A percentile compares a stretch with the other conserved stretches of the same genome.
phyloP scores from a whole-genome alignment of 2,329 filamentous ascomycete genomes.

The Aspergillus calidoustus region DNA sequence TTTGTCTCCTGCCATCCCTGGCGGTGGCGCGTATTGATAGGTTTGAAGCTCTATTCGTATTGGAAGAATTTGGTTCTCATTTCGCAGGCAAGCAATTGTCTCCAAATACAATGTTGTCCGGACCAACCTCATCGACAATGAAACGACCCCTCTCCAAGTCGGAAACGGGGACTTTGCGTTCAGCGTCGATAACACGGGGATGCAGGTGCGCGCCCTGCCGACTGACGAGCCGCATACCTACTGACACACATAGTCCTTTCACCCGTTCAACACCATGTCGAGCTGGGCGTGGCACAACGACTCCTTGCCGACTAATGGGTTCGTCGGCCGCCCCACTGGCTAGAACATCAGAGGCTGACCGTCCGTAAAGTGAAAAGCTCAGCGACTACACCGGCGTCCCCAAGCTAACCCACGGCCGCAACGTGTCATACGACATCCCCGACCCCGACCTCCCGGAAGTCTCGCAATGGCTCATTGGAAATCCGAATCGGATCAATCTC shows the following conservation, averaged over 20 bases:
- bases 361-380: conserved; percentile 2
- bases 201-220: conserved; percentile 13
- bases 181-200: conserved; percentile 23
- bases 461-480: conserved; percentile 23
- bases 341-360: no score
- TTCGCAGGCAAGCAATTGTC: conserved; percentile 12
- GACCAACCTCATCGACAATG: conserved; percentile 17
- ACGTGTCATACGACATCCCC: conserved; percentile 23
- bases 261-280: conserved; percentile 23
- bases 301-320: conserved; percentile 21
- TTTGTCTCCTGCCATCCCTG: not conserved
- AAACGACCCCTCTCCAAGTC: conserved; percentile 22
- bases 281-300: conserved; percentile 27
- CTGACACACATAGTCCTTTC: conserved; percentile 12
- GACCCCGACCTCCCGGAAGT: conserved; percentile 18
- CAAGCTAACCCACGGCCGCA: conserved; percentile 19
- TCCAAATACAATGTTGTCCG: conserved; percentile 23
- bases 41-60: no score
- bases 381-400: conserved; percentile 17
- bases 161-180: conserved; percentile 26
- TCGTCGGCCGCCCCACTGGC: not conserved
- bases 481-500: conserved; percentile 24
- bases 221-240: not conserved
- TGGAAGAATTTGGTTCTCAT: not conserved
- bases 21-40: not conserved